Conservation (phyloP, 2,329 filamentous ascomycete genomes). For the Furcasterigmium furcatum region DNA sequence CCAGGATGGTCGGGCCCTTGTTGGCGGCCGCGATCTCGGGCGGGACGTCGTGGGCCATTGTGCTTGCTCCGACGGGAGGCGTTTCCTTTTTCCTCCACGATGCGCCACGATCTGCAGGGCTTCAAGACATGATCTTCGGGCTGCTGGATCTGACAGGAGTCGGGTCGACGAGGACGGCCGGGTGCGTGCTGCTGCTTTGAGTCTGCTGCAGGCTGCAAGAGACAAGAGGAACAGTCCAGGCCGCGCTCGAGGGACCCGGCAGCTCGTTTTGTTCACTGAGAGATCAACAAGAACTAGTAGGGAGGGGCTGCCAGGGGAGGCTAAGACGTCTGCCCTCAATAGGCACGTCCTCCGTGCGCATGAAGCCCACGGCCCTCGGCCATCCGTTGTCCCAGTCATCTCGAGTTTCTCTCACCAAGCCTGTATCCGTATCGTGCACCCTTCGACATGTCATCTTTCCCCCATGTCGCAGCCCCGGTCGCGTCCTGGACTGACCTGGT, state of each 20-base stretch:
- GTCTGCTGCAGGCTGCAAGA: neutral
- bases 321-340: neutral
- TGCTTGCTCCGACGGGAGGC: neutral
- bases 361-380: too few species aligned
- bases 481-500: constrained; percentile 1
- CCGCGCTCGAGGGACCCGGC: neutral
- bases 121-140: constrained; percentile 3
- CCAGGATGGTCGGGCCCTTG: constrained; percentile 27
- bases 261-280: constrained; percentile 1
- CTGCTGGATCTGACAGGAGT: neutral
- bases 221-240: neutral
- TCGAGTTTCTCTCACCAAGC: too few species aligned
- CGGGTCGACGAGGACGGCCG: neutral
- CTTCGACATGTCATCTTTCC: too few species aligned
- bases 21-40: constrained; percentile 4
- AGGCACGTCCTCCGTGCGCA: neutral
- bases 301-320: neutral
- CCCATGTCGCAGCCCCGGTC: neutral
- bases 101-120: neutral
- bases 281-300: neutral
- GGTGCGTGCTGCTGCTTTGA: neutral
- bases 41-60: neutral
- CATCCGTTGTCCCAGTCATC: too few species aligned
- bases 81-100: too few species aligned
- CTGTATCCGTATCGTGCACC: too few species aligned